Evolutionary conservation across 495 filamentous ascomycete species (phyloP), one percentile per base, ranked within the genome.

Genomic region (Hyaloscypha finlandica): DNA sequence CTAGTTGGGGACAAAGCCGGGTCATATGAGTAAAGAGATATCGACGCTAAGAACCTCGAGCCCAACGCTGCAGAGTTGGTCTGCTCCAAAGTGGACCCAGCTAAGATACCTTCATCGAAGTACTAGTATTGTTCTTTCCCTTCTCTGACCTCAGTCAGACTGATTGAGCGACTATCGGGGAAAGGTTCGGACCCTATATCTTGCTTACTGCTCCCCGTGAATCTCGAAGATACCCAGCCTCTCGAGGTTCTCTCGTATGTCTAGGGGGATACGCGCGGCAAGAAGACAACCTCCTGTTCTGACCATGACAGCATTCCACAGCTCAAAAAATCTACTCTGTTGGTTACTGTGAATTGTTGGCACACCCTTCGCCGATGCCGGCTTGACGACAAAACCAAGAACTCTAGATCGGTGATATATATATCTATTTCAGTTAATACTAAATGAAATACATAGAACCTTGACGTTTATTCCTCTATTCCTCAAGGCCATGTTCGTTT

Each of bases 181-280:
- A 61, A n/a, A 11, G 37, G 42, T 19, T 60, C 63, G 5, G 52
- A 69, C 25, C 51, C 31, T 33, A 55, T 66, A 22, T 39, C 52
- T 53, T 69, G 67, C 57, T 64, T 56, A 20, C 32, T 69, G 22
- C 31, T 20, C 12, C 60, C 62, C 32, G 54, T 69, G 58, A 60
- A 61, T 25, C 37, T 71, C 9, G 66, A 69, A 59, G 56, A 59
- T 35, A 42, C 66, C 5, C 63, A n/a, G 25, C 55, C 39, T 1
- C 69, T 62, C 42, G 69, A 71, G 55, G 69, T 67, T 48, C 61
- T 71, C 8, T 71, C 66, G 16, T 71, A 71, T 54, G 61, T 68
- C 20, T 71, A 66, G 69, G 69, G 69, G 22, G 29, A 37, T 20
- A n/a, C 33, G 6, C 31, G 25, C 70, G 63, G 58, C 14, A 61